A percentile compares a stretch with the other conserved stretches of the same genome.
Conservation (phyloP, 331 rosid species). For the Dryas integrifolia region DNA sequence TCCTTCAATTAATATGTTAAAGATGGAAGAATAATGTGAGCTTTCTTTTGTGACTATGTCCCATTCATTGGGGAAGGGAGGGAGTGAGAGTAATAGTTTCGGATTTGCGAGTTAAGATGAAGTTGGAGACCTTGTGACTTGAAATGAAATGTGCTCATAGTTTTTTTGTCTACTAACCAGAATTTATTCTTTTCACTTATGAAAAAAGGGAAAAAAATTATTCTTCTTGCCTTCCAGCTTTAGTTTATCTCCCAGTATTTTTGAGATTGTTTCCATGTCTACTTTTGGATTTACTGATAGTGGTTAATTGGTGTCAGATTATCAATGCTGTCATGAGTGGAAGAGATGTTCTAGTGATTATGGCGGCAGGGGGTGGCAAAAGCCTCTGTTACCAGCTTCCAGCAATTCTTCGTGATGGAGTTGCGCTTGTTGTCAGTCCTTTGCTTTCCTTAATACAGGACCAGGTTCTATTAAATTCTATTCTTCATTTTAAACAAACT, state of each 20-base stretch:
- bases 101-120: no score
- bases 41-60: no score
- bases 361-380: conserved; percentile 99
- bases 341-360: conserved; percentile 84
- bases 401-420: conserved; percentile 74
- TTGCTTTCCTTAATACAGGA: conserved; percentile 91
- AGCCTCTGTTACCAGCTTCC: conserved; percentile 98
- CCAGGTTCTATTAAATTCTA: conserved; percentile 57
- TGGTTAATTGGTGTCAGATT: conserved; percentile 47
- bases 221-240: no score
- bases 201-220: no score
- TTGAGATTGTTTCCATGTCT: not conserved
- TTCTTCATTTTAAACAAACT: conserved; percentile 4
- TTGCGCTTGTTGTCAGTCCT: conserved; percentile 93
- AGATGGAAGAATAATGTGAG: no score
- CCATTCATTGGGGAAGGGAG: no score
- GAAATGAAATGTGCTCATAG: no score
- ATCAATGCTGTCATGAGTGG: conserved; percentile 87
- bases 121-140: no score
- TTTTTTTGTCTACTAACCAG: no score
- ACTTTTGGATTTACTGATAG: conserved; percentile 21
- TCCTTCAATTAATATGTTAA: no score
- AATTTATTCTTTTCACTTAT: no score
- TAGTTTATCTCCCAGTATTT: not conserved
- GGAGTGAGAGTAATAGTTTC: no score